These are phyloP conservation scores for Letharia columbiana DNA, from an alignment of 495 filamentous ascomycete genomes.

Conservation along the genomic window DNA sequence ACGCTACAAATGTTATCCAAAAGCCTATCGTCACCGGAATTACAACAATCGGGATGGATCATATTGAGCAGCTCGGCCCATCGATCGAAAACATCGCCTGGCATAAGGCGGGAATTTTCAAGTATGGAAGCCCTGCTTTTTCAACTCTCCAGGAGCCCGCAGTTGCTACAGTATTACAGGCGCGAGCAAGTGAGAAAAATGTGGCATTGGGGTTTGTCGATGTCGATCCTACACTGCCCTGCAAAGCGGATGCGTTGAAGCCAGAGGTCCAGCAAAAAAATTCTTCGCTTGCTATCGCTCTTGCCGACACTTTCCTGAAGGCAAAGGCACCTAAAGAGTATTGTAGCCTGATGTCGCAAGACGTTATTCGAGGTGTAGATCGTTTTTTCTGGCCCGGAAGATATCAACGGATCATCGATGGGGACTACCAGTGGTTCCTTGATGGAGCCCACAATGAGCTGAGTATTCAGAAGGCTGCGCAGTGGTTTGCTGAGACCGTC, in stretches of 20 bases:
- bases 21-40: slow-evolving; percentile 60
- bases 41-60: slow-evolving; percentile 71
- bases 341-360: slow-evolving; percentile 19
- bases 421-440: slow-evolving; percentile 34
- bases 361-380: slow-evolving; percentile 32
- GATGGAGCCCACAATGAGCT: slow-evolving; percentile 44
- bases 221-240: slow-evolving; percentile 38
- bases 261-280: slow-evolving; percentile 35
- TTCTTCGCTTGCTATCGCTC: slow-evolving; percentile 34
- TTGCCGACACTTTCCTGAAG: slow-evolving; percentile 26
- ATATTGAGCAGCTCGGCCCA: slow-evolving; percentile 60
- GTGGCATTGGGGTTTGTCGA: slow-evolving; percentile 48
- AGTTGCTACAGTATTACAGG: slow-evolving; percentile 50
- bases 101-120: slow-evolving; percentile 87
- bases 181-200: slow-evolving; percentile 55
- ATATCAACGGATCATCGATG: slow-evolving; percentile 35
- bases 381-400: slow-evolving; percentile 38
- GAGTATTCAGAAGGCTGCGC: slow-evolving; percentile 34
- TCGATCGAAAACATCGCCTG: slow-evolving; percentile 77
- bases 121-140: slow-evolving; percentile 54
- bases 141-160: slow-evolving; percentile 52
- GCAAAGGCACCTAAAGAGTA: slow-evolving; percentile 19
- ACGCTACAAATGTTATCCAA: slow-evolving; percentile 71
- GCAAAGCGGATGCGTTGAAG: slow-evolving; percentile 25
- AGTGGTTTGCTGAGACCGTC: slow-evolving; percentile 35